Evolutionary conservation across 345 rosid genomes (phyloP).

Genomic region (Salix caprea): DNA sequence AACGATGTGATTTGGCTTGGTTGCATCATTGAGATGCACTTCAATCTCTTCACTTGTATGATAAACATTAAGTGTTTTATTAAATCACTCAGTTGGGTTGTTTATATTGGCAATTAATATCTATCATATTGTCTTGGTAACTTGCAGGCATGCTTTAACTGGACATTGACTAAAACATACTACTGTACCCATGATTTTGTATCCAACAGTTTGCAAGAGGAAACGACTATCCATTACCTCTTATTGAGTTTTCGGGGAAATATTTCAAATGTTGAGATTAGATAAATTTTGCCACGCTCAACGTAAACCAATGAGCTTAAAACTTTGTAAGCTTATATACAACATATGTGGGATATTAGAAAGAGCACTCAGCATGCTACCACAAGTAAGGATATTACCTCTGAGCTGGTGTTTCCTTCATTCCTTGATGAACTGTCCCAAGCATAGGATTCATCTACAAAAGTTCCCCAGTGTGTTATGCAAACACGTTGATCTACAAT

Average conservation of each 20-base stretch:
- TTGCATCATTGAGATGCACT: too few relatives aligned
- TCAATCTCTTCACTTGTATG: too few relatives aligned
- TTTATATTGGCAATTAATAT: too few relatives aligned
- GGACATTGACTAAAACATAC: not conserved
- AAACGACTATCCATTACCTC: not conserved
- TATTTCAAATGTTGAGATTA: too few relatives aligned
- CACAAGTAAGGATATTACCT: conserved; percentile 23
- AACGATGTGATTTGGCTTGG: too few relatives aligned
- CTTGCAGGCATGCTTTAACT: too few relatives aligned
- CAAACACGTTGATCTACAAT: conserved; percentile 70
- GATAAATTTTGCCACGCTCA: not conserved
- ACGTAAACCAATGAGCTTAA: not conserved
- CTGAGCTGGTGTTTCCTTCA: conserved; percentile 27
- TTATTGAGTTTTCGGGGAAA: too few relatives aligned
- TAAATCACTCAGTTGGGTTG: too few relatives aligned
- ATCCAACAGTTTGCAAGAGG: not conserved
- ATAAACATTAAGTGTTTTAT: too few relatives aligned
- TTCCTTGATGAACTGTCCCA: conserved; percentile 40
- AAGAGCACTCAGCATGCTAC: not conserved
- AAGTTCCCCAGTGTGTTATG: conserved; percentile 55
- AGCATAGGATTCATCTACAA: conserved; percentile 48
- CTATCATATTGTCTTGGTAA: too few relatives aligned
- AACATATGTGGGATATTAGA: not conserved
- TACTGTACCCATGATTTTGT: not conserved
- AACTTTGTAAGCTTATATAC: not conserved